Evolutionary conservation across 148 eudicot genomes (phyloP).

Genomic region (Nyssa sinensis): DNA sequence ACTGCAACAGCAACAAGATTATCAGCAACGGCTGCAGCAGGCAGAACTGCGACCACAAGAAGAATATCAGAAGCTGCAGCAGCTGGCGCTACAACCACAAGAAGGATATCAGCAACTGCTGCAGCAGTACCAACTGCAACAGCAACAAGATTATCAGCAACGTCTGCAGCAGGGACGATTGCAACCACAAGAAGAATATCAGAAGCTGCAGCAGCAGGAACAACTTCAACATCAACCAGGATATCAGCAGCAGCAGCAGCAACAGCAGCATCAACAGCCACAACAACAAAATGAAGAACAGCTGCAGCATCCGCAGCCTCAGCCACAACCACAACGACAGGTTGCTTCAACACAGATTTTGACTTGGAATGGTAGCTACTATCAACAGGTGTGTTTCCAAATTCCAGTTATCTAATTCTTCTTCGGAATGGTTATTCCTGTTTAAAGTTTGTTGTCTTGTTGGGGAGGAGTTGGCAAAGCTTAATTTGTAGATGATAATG

Average conservation of each 20-base stretch:
- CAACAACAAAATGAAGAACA: slow-evolving; percentile 21
- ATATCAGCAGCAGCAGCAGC: slow-evolving; percentile 27
- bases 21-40: not conserved
- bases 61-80: not conserved
- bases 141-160: slow-evolving; percentile 25
- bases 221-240: slow-evolving; percentile 19
- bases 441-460: not conserved
- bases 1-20: slow-evolving; percentile 19
- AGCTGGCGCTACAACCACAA: not conserved
- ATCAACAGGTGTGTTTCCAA: slow-evolving; percentile 34
- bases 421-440: not conserved
- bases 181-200: slow-evolving; percentile 16
- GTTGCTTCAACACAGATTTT: slow-evolving; percentile 18
- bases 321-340: slow-evolving; percentile 16
- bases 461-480: not conserved
- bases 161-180: slow-evolving; percentile 24
- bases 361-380: slow-evolving; percentile 20
- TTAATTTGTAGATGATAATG: not conserved
- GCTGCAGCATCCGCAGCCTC: slow-evolving; percentile 22
- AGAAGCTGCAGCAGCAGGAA: slow-evolving; percentile 32
- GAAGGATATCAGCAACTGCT: slow-evolving; percentile 17
- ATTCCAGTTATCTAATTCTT: not conserved
- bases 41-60: not conserved
- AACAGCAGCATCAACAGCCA: slow-evolving; percentile 19
- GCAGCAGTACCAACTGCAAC: slow-evolving; percentile 31